These are phyloP conservation scores for Fusarium clavum DNA, from an alignment of 2,329 filamentous ascomycete genomes.

Conservation along the genomic window DNA sequence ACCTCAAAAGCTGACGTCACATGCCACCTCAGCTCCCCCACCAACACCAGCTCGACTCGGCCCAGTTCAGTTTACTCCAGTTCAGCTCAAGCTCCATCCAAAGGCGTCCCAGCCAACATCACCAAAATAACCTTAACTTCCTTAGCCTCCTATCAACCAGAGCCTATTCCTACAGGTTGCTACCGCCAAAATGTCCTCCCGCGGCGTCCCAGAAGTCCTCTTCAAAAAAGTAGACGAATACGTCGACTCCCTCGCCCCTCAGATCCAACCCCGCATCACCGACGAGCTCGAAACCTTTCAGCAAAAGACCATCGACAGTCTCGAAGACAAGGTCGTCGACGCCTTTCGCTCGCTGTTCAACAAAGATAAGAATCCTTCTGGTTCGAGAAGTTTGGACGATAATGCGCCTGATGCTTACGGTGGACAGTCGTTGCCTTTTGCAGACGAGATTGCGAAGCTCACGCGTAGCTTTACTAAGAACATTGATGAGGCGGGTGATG, in stretches of 20 bases:
- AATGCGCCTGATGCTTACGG: conserved; percentile 56
- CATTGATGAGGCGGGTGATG: conserved; percentile 56
- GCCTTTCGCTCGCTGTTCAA: conserved; percentile 60
- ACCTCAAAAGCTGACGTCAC: conserved; percentile 27
- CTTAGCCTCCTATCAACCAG: neutral
- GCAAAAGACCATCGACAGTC: conserved; percentile 57
- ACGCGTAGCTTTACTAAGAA: conserved; percentile 56
- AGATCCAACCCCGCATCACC: conserved; percentile 60
- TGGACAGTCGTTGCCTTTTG: conserved; percentile 57
- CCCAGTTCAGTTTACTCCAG: neutral
- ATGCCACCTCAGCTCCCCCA: conserved; percentile 24
- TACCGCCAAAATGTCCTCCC: conserved; percentile 50
- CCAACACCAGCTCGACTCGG: neutral
- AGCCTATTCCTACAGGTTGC: neutral
- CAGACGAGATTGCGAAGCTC: conserved; percentile 57
- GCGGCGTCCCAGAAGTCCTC: conserved; percentile 56
- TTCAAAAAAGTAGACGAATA: conserved; percentile 60
- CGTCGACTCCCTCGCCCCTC: conserved; percentile 59
- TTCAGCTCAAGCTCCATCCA: conserved; percentile 12
- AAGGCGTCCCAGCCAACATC: neutral
- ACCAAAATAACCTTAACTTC: conserved; percentile 22
- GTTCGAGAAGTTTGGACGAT: conserved; percentile 48
- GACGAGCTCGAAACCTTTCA: conserved; percentile 58
- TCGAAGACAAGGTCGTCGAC: conserved; percentile 59
- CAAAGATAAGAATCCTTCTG: conserved; percentile 45